Base-by-base conservation (phyloP, 805 yeast species). In the Lipomyces japonicus region DNA sequence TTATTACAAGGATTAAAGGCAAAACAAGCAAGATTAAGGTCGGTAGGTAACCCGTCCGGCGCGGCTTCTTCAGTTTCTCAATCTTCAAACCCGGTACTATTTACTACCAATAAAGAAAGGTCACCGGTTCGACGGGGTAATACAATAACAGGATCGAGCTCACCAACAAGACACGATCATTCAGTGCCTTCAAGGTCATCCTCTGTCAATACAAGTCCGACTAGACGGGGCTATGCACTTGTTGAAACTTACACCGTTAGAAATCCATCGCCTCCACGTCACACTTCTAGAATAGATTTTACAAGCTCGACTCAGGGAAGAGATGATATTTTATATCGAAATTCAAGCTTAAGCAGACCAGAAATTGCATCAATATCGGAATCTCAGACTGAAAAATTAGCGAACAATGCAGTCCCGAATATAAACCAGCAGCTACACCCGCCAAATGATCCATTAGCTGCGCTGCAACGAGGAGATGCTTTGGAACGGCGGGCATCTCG, bases 401-500 rank as follows among this genome's bases (percentile, higher is more conserved):
- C 37, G 16, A 14, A 6, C 7, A 6, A 7, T 6, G 24, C 56
- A 14, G 24, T 23, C 6, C 22, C 36, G 9, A 16, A 19, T n/a
- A 21, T 28, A n/a, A 28, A 7, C 9, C 44, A 22, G 19, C 19
- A 4, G 16, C 7, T 28, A 16, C 37, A 7, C 51, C 9, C 32
- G 49, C 22, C 65, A 63, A 47, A 68, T 19, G 88, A 84, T 59
- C 88, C 96, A 0, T 71, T 90, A 25, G 73, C 81, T 0, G 86
- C 86, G 59, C 72, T 91, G 7, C 96, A 91, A 62, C 81, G 82
- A 40, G 87, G 90, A 2, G 86, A 86, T 42, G 84, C 86, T 2
- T 71, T 93, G 28, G 95, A 84, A 71, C 77, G 99, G 59, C 77
- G 96, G 54, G 99, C 97, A 0, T 90, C 97, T 0, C 84, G 91